Evolutionary conservation across 1,139 yeast genomes (phyloP).

Genomic region (Pichia sp.): DNA sequence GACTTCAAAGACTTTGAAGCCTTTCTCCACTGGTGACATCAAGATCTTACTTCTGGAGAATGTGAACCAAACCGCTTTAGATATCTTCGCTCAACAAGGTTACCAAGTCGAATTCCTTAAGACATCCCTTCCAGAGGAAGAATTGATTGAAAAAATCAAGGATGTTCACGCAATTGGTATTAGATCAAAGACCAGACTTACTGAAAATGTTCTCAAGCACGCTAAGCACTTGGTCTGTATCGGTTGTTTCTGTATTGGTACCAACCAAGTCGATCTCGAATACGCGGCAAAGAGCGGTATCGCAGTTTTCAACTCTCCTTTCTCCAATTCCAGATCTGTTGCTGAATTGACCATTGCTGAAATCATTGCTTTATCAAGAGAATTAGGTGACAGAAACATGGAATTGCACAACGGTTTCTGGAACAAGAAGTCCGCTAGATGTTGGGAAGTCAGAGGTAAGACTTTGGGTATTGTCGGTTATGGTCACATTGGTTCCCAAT

Average conservation of each 20-base stretch:
- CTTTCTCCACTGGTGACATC: conserved; percentile 86
- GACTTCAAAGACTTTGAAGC: conserved; percentile 67
- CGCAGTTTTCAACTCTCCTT: conserved; percentile 98
- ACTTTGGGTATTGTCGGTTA: conserved; percentile 96
- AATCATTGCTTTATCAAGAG: conserved; percentile 90
- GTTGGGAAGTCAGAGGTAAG: conserved; percentile 99
- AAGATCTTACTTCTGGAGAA: conserved; percentile 87
- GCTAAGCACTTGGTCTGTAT: conserved; percentile 86
- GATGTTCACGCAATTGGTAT: conserved; percentile 97
- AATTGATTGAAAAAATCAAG: conserved; percentile 86
- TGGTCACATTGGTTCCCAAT: conserved; percentile 97
- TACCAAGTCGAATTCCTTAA: conserved; percentile 95
- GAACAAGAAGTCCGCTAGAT: conserved; percentile 92
- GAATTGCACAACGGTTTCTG: conserved; percentile 97
- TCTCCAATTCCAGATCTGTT: conserved; percentile 96
- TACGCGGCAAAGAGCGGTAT: conserved; percentile 90
- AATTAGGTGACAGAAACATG: conserved; percentile 92
- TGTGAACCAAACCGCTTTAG: conserved; percentile 86
- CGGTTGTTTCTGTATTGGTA: conserved; percentile 99
- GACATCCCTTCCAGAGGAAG: conserved; percentile 85
- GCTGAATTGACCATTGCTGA: conserved; percentile 98
- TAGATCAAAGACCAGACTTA: conserved; percentile 91
- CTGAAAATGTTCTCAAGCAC: conserved; percentile 67
- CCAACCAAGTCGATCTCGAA: conserved; percentile 93
- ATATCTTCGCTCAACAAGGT: conserved; percentile 80